These are phyloP conservation scores for Lentinula detonsa DNA, from an alignment of 768 basidiomycete genomes.

Conservation along the genomic window DNA sequence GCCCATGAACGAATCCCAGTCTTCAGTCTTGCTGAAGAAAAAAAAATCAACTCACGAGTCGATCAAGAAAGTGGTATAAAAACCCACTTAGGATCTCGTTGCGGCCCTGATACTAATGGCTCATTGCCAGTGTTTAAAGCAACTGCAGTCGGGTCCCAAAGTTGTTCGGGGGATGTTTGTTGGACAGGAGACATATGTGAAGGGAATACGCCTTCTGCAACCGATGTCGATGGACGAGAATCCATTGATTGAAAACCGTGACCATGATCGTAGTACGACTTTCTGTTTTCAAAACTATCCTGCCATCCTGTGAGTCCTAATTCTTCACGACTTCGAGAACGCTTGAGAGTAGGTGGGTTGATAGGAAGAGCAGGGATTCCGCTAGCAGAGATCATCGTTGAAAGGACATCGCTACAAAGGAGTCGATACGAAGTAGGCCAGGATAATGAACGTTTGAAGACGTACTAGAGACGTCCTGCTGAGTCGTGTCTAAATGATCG, in stretches of 20 bases:
- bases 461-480: constrained; percentile 3
- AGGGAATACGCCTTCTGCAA: not conserved
- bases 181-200: not conserved
- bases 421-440: not conserved
- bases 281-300: not conserved
- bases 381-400: not conserved
- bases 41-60: not conserved
- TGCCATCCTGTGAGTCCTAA: not conserved
- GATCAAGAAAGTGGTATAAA: not conserved
- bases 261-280: not conserved
- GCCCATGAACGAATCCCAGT: constrained; percentile 1
- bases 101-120: not conserved
- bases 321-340: not conserved
- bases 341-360: not conserved
- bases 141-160: not conserved
- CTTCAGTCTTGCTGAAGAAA: not conserved
- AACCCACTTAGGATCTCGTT: not conserved
- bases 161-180: not conserved
- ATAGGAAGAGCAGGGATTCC: not conserved
- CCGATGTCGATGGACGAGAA: not conserved
- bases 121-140: not conserved
- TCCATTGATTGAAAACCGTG: not conserved
- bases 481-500: not conserved
- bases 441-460: too few relatives aligned
- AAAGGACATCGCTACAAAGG: not conserved